Evolutionary conservation across 768 basidiomycete genomes (phyloP).

Genomic region (Thelephora ganbajun): DNA sequence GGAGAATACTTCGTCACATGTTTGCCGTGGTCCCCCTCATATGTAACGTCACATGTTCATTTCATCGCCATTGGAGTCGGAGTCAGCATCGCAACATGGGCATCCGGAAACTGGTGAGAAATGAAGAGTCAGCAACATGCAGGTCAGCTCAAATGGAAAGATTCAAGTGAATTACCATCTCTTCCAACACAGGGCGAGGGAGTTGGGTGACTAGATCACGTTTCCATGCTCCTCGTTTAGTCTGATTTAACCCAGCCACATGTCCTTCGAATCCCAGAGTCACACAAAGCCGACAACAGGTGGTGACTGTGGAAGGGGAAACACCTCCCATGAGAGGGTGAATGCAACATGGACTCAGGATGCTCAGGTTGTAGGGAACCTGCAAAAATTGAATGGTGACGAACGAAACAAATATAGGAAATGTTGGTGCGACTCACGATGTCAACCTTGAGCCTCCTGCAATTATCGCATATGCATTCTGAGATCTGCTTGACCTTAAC

Average conservation of each 20-base stretch:
- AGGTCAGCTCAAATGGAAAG: slow-evolving; percentile 75
- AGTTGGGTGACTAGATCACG: slow-evolving; percentile 15
- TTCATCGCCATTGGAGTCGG: slow-evolving; percentile 98
- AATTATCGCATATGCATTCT: slow-evolving; percentile 97
- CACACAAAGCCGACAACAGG: slow-evolving; percentile 42
- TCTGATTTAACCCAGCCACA: slow-evolving; percentile 93
- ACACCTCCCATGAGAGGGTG: slow-evolving; percentile 69
- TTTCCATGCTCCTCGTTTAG: slow-evolving; percentile 91
- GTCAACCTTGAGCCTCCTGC: slow-evolving; percentile 94
- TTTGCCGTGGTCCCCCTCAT: slow-evolving; percentile 1
- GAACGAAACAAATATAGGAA: slow-evolving; percentile 86
- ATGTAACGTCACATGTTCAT: slow-evolving; percentile 88
- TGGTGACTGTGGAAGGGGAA: slow-evolving; percentile 85
- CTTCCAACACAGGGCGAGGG: slow-evolving; percentile 27
- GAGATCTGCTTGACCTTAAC: slow-evolving; percentile 99
- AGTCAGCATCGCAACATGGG: slow-evolving; percentile 98
- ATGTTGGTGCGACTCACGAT: slow-evolving; percentile 75
- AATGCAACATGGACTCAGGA: slow-evolving; percentile 84
- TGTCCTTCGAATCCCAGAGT: slow-evolving; percentile 71
- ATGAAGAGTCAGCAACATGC: slow-evolving; percentile 11
- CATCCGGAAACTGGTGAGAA: slow-evolving; percentile 37
- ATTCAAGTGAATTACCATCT: slow-evolving; percentile 45
- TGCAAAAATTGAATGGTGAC: slow-evolving; percentile 93
- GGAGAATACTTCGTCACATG: slow-evolving; percentile 61
- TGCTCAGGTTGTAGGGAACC: slow-evolving; percentile 94